Evolutionary conservation across 352 stramenopile genomes (phyloP).

Genomic region (Globisporangium orthogonon): DNA sequence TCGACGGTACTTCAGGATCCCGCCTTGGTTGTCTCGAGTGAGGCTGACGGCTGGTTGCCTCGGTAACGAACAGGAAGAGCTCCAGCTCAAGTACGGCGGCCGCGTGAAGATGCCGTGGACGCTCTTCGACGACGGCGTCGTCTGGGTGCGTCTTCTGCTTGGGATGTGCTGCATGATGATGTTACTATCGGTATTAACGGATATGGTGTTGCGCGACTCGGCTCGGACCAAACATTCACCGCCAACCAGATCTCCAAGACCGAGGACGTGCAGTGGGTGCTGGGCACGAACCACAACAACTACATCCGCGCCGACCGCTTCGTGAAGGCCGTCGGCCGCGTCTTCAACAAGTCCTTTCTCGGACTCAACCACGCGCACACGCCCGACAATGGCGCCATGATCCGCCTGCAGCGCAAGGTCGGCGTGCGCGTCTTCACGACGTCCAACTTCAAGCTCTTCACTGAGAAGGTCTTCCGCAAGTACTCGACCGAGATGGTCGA

Average conservation of each 20-base stretch:
- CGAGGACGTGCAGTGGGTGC: conserved; percentile 54
- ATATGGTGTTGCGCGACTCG: too few species aligned
- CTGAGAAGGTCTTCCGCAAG: too few species aligned
- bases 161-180: background rate
- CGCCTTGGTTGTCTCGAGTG: background rate
- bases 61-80: conserved; percentile 19
- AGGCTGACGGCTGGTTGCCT: background rate
- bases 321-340: conserved; percentile 47
- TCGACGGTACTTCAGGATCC: too few species aligned
- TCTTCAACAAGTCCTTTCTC: conserved; percentile 68
- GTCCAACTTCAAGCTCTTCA: too few species aligned
- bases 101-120: conserved; percentile 64
- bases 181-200: background rate
- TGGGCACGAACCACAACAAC: conserved; percentile 58
- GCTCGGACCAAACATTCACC: too few species aligned
- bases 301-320: conserved; percentile 64
- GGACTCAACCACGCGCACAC: conserved; percentile 50
- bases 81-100: conserved; percentile 31
- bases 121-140: conserved; percentile 56
- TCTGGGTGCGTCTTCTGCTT: conserved; percentile 25
- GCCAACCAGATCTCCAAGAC: conserved; percentile 31
- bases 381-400: too few species aligned
- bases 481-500: too few species aligned
- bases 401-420: too few species aligned
- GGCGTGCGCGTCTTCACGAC: too few species aligned